Conservation (phyloP, 2,329 filamentous ascomycete species). For the Hansfordia pulvinata region DNA sequence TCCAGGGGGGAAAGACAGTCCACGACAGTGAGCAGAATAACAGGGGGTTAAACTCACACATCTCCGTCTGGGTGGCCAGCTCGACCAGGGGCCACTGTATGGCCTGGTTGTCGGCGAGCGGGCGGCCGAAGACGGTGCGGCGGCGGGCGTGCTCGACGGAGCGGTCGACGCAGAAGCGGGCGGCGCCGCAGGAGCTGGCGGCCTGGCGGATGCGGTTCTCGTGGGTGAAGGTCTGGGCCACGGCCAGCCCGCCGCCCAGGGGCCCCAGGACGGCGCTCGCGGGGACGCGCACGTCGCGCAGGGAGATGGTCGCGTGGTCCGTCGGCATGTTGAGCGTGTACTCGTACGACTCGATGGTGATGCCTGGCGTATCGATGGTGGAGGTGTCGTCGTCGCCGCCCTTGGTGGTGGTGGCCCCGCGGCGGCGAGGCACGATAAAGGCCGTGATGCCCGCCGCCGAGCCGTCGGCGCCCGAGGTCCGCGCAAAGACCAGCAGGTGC, state of each 20-base stretch:
- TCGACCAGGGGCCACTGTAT: constrained; percentile 53
- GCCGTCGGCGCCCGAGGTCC: constrained; percentile 38
- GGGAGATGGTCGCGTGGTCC: constrained; percentile 45
- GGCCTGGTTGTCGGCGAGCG: constrained; percentile 44
- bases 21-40: no score
- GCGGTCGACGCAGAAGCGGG: constrained; percentile 44
- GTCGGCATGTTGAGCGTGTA: constrained; percentile 57
- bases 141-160: constrained; percentile 40
- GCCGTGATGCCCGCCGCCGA: constrained; percentile 43
- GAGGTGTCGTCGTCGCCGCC: no score
- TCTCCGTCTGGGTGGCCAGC: constrained; percentile 45
- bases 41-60: no score
- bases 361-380: constrained; percentile 34
- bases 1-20: no score
- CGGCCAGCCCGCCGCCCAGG: constrained; percentile 37
- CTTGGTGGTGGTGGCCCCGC: no score
- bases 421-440: constrained; percentile 42
- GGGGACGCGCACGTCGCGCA: constrained; percentile 44
- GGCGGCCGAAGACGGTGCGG: constrained; percentile 40
- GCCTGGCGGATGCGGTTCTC: constrained; percentile 55
- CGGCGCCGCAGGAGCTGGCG: constrained; percentile 43
- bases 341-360: constrained; percentile 43
- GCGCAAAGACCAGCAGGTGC: constrained; percentile 47
- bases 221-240: constrained; percentile 52
- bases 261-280: constrained; percentile 35